Conservation (phyloP, 805 yeast species). For the Saccharomyces eubayanus region DNA sequence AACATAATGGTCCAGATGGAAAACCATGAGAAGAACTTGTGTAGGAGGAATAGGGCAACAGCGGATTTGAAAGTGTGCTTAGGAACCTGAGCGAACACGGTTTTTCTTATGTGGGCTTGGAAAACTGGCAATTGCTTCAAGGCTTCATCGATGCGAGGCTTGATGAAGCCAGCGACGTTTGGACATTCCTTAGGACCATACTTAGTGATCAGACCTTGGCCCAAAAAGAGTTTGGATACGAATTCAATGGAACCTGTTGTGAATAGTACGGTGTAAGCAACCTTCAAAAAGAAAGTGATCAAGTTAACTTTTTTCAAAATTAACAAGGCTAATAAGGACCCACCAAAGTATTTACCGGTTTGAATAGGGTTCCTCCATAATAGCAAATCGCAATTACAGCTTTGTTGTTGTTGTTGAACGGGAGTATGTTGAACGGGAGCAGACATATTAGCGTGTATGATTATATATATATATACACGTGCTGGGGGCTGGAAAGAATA, state of each 20-base stretch:
- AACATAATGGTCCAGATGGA: conserved; percentile 62
- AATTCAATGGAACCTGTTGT: conserved; percentile 70
- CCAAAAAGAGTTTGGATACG: conserved; percentile 61
- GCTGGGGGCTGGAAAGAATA: neutral
- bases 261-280: conserved; percentile 50
- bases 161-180: conserved; percentile 26
- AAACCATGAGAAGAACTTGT: conserved; percentile 66
- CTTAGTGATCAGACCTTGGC: conserved; percentile 70
- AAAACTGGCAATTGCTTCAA: conserved; percentile 36
- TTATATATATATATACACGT: neutral
- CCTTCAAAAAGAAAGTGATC: conserved; percentile 50
- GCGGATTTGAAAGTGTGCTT: conserved; percentile 69
- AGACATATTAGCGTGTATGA: neutral
- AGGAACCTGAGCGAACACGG: conserved; percentile 61
- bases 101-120: conserved; percentile 47
- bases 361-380: conserved; percentile 42
- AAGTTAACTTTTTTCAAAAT: conserved; percentile 57
- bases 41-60: conserved; percentile 52
- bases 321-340: conserved; percentile 46
- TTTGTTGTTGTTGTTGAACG: neutral
- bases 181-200: conserved; percentile 48
- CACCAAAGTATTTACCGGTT: conserved; percentile 71
- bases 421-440: neutral
- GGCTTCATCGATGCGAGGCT: conserved; percentile 25
- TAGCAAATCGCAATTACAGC: conserved; percentile 17